These are phyloP conservation scores for Dendrostoma leiphaemia DNA, from an alignment of 2,329 filamentous ascomycete genomes.

Conservation along the genomic window DNA sequence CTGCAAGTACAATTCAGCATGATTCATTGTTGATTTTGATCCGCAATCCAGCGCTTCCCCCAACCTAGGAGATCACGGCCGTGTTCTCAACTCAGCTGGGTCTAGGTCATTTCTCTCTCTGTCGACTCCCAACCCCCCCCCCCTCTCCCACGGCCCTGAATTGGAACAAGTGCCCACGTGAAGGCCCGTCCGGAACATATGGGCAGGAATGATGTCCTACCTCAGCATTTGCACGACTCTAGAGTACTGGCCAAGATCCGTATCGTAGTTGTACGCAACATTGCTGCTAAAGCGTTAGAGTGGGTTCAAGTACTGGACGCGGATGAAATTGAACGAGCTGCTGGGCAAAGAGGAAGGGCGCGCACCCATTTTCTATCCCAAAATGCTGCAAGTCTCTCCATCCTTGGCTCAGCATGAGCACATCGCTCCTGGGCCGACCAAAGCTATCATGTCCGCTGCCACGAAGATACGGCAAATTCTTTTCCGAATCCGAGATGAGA, in stretches of 20 bases:
- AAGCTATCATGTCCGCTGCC: constrained; percentile 59
- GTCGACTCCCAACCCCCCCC: too few species aligned
- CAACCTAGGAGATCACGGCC: neutral
- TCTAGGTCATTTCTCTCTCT: too few species aligned
- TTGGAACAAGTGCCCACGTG: neutral
- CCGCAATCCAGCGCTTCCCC: too few species aligned
- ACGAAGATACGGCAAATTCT: constrained; percentile 58
- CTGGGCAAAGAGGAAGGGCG: neutral
- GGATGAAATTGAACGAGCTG: neutral
- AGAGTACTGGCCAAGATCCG: constrained; percentile 46
- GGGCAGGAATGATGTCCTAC: constrained; percentile 21
- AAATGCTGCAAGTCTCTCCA: constrained; percentile 63
- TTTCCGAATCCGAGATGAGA: constrained; percentile 63
- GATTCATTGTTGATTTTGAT: constrained; percentile 40
- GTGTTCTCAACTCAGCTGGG: too few species aligned
- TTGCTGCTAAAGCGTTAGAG: constrained; percentile 35
- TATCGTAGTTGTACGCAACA: constrained; percentile 60
- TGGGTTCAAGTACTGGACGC: neutral
- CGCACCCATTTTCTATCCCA: constrained; percentile 51
- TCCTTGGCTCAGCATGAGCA: constrained; percentile 61
- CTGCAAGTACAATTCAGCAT: neutral
- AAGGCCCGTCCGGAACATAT: too few species aligned
- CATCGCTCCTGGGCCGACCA: constrained; percentile 54
- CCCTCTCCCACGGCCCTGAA: too few species aligned
- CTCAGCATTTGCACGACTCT: constrained; percentile 60